phyloP scores from a whole-genome alignment of 179 eudicot genomes.

The Amaranthus tricolor region DNA sequence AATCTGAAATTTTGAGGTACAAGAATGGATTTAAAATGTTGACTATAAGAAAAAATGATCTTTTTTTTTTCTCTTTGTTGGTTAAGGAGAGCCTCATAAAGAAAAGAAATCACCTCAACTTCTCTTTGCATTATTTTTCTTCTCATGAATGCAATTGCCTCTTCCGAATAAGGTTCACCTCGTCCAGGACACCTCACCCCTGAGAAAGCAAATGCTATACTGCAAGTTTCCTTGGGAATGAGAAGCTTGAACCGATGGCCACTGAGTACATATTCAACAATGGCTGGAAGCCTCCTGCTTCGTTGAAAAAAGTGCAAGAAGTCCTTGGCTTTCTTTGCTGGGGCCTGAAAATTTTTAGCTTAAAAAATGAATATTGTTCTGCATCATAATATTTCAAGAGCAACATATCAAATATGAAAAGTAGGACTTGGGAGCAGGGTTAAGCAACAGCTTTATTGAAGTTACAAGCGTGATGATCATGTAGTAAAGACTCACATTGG shows the following conservation, averaged over 20 bases:
- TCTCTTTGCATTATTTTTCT: constrained; percentile 93
- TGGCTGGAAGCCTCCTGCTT: constrained; percentile 68
- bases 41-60: background rate
- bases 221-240: constrained; percentile 88
- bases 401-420: background rate
- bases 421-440: background rate
- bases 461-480: background rate
- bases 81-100: background rate
- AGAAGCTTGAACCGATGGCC: constrained; percentile 88
- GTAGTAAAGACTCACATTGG: constrained; percentile 45
- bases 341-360: constrained; percentile 39
- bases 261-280: constrained; percentile 92
- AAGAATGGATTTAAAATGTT: constrained; percentile 5
- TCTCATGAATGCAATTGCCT: constrained; percentile 93
- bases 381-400: constrained; percentile 5
- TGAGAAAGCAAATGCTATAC: constrained; percentile 82
- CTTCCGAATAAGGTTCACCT: constrained; percentile 76
- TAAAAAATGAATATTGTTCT: background rate
- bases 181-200: constrained; percentile 99
- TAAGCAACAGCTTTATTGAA: background rate
- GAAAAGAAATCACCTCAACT: constrained; percentile 65
- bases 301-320: constrained; percentile 80
- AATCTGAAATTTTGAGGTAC: constrained; percentile 43
- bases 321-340: constrained; percentile 82
- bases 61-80: background rate